A percentile compares a stretch with the other conserved stretches of the same genome.
phyloP scores from a whole-genome alignment of 345 rosid species.

The Hypericum androsaemum region DNA sequence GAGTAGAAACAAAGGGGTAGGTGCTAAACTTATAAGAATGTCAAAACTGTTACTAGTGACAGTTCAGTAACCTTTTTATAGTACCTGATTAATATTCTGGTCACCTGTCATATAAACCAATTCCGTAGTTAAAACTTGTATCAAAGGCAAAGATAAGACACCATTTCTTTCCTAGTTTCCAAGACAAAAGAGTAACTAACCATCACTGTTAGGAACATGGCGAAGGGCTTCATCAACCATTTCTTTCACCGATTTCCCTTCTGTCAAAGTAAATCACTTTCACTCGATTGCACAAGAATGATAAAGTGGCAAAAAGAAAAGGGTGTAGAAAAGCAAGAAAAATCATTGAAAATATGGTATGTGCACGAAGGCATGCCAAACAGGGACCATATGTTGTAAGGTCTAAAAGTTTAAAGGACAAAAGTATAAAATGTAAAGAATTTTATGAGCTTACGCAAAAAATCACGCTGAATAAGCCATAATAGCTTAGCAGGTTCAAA shows the following conservation, averaged over 20 bases:
- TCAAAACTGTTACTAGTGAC: conserved; percentile 6
- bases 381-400: not conserved
- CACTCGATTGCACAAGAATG: conserved; percentile 3
- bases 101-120: conserved; percentile 55
- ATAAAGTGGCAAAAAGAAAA: not conserved
- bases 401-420: not conserved
- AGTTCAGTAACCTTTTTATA: conserved; percentile 11
- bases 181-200: conserved; percentile 33
- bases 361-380: not conserved
- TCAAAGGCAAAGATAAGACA: conserved; percentile 12
- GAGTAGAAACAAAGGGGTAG: conserved; percentile 8
- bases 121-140: conserved; percentile 15
- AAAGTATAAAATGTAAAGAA: not conserved
- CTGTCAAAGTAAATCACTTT: conserved; percentile 28
- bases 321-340: not conserved
- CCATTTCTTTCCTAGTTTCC: not conserved
- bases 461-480: conserved; percentile 99
- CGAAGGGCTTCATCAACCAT: conserved; percentile 95
- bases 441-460: conserved; percentile 63
- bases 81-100: conserved; percentile 84
- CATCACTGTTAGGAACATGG: conserved; percentile 69
- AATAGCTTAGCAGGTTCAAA: conserved; percentile 92
- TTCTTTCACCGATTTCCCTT: conserved; percentile 93
- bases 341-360: not conserved
- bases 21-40: conserved; percentile 8